A percentile compares a stretch with the other conserved stretches of the same genome.
phyloP scores from a whole-genome alignment of 257 asterid genomes.

The Solanum pimpinellifolium region DNA sequence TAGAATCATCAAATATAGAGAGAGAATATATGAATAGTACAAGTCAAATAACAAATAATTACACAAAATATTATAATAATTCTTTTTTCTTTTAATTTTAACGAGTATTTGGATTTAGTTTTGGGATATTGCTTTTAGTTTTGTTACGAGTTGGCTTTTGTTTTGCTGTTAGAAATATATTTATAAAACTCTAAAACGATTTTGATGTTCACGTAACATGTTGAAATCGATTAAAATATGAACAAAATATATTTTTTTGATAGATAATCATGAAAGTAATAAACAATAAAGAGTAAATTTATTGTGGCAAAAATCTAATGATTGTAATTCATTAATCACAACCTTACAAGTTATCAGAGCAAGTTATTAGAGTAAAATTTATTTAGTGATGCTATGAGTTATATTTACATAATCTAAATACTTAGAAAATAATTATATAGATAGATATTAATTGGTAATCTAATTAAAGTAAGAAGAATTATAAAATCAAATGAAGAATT shows the following conservation, averaged over 20 bases:
- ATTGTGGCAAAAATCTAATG: neutral
- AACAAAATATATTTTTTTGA: neutral
- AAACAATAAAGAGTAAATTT: neutral
- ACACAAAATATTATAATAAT: neutral
- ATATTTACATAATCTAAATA: neutral
- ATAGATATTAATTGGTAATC: neutral
- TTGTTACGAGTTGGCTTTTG: neutral
- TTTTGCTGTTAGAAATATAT: neutral
- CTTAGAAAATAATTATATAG: no score
- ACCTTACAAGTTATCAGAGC: no score
- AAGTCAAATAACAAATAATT: neutral
- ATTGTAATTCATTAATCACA: neutral
- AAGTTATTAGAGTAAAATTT: neutral
- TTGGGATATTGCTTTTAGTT: neutral
- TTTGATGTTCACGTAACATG: neutral
- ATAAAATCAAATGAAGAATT: neutral
- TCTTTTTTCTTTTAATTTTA: no score
- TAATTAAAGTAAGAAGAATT: neutral
- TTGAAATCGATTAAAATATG: neutral
- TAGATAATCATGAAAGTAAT: neutral
- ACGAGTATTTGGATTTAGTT: neutral
- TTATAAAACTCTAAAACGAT: neutral
- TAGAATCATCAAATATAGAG: neutral
- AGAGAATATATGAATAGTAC: neutral
- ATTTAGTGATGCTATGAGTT: neutral